phyloP scores from a whole-genome alignment of 345 rosid genomes.

The Eucalyptus tenuipes region DNA sequence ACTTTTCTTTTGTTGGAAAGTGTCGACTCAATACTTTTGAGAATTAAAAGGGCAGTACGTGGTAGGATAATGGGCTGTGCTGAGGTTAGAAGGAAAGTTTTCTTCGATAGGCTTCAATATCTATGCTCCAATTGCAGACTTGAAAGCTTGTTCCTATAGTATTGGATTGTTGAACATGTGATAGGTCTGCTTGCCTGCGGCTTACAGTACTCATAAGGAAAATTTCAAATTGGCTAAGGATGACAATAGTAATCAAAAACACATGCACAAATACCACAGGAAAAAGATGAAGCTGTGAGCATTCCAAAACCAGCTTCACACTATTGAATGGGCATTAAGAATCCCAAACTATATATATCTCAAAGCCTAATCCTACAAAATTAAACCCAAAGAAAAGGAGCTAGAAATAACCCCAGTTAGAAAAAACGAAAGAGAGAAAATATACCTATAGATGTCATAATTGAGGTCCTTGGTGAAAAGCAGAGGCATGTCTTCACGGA shows the following conservation, averaged over 20 bases:
- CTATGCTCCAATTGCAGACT: neutral
- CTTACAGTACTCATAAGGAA: neutral
- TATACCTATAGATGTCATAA: slow-evolving; percentile 76
- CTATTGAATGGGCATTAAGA: neutral
- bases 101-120: neutral
- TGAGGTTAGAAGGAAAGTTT: neutral
- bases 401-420: neutral
- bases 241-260: neutral
- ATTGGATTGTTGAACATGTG: neutral
- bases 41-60: neutral
- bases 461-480: slow-evolving; percentile 68
- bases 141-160: neutral
- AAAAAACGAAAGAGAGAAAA: slow-evolving; percentile 19
- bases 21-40: neutral
- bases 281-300: neutral
- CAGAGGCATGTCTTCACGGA: slow-evolving; percentile 77
- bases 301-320: neutral
- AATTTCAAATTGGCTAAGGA: neutral
- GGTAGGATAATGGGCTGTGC: neutral
- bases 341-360: neutral
- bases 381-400: neutral
- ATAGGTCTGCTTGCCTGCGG: neutral
- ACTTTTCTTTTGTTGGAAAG: neutral
- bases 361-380: neutral
- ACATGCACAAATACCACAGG: neutral